phyloP scores from a whole-genome alignment of 169 alveolate genomes.

The Plasmodium yoelii region DNA sequence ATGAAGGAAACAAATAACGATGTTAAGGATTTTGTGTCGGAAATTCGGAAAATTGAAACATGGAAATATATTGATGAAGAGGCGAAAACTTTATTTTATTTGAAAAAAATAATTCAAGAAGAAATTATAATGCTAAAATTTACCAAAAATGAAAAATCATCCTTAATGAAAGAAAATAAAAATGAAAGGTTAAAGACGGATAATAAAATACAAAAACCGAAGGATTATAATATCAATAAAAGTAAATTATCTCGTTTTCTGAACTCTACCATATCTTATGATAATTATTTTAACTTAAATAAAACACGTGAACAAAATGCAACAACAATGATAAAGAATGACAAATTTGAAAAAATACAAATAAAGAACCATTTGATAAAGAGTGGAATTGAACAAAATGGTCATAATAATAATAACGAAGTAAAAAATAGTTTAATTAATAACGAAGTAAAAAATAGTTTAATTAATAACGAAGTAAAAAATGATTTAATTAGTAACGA shows the following conservation, averaged over 20 bases:
- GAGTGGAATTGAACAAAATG: neutral
- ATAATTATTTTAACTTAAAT: constrained; percentile 33
- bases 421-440: neutral
- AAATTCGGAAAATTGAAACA: constrained; percentile 37
- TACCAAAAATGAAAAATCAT: neutral
- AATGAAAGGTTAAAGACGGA: neutral
- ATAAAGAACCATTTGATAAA: neutral
- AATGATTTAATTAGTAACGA: neutral
- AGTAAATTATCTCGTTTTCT: constrained; percentile 48
- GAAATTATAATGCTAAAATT: constrained; percentile 37
- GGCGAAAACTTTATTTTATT: constrained; percentile 17
- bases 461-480: neutral
- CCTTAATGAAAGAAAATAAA: constrained; percentile 3
- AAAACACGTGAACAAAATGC: constrained; percentile 2
- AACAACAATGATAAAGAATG: constrained; percentile 12
- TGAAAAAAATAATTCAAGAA: constrained; percentile 42
- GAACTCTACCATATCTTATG: constrained; percentile 23
- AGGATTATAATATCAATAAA: neutral
- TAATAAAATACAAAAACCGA: neutral
- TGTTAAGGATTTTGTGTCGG: constrained; percentile 22
- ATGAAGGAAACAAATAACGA: constrained; percentile 18
- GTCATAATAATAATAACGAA: neutral
- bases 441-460: neutral
- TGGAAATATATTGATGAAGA: constrained; percentile 50
- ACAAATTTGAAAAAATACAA: neutral